Evolutionary conservation across 2,329 filamentous ascomycete genomes (phyloP).

Genomic region (Apiospora koreana): DNA sequence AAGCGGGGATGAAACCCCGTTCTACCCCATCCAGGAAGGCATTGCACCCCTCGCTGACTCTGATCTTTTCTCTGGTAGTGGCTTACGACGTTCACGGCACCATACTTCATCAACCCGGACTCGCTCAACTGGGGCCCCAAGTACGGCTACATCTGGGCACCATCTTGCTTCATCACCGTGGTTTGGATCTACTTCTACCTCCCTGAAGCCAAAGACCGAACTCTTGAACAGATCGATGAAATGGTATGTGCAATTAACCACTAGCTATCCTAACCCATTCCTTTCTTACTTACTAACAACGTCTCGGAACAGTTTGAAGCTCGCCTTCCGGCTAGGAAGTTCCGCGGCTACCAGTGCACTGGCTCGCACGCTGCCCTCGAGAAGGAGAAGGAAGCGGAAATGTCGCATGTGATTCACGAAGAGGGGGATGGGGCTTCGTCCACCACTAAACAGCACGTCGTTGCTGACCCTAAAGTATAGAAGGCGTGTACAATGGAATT

Average conservation of each 20-base stretch:
- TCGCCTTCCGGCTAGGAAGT: constrained; percentile 24
- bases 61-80: constrained; percentile 29
- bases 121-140: constrained; percentile 51
- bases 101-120: constrained; percentile 55
- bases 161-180: constrained; percentile 26
- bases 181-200: constrained; percentile 43
- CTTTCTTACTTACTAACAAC: not conserved
- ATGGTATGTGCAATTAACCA: constrained; percentile 33
- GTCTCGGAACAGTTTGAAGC: constrained; percentile 20
- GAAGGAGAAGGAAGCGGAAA: not conserved
- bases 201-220: constrained; percentile 48
- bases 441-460: not conserved
- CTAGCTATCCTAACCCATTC: not conserved
- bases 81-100: constrained; percentile 53
- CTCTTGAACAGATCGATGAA: constrained; percentile 49
- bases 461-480: not conserved
- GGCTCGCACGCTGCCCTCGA: not conserved
- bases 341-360: constrained; percentile 23
- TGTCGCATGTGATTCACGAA: constrained; percentile 18
- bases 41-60: too few species aligned
- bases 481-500: accelerated
- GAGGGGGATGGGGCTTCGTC: constrained; percentile 15
- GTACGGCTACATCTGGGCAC: constrained; percentile 54
- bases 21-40: too few species aligned
- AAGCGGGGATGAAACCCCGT: too few species aligned